phyloP scores from a whole-genome alignment of 2,329 filamentous ascomycete species.

The Chaetothyriales sp. region DNA sequence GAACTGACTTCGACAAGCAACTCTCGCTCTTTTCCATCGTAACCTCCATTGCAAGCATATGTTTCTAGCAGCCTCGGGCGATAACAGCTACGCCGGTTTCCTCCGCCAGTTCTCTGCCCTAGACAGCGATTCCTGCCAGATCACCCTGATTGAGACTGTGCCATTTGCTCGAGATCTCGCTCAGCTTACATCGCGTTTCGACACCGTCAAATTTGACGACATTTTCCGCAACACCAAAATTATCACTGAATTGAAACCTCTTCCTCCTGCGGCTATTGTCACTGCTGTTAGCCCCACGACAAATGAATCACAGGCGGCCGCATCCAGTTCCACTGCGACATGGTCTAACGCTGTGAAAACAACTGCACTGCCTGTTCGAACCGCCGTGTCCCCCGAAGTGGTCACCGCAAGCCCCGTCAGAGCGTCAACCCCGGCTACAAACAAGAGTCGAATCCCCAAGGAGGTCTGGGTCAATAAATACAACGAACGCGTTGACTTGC shows the following conservation, averaged over 20 bases:
- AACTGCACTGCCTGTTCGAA: background rate
- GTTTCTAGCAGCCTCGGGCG: constrained; percentile 27
- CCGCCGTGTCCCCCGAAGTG: background rate
- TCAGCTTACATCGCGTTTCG: constrained; percentile 31
- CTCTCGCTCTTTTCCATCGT: constrained; percentile 13
- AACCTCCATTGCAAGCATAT: constrained; percentile 27
- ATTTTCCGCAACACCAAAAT: constrained; percentile 32
- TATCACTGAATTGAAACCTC: background rate
- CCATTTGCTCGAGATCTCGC: constrained; percentile 39
- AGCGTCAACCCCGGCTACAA: background rate
- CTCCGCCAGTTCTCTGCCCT: constrained; percentile 18
- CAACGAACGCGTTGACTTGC: background rate
- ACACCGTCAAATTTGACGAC: constrained; percentile 32
- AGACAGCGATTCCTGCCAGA: constrained; percentile 18
- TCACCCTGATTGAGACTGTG: constrained; percentile 41
- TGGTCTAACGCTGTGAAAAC: background rate
- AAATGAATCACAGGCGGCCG: background rate
- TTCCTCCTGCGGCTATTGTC: too few relatives aligned
- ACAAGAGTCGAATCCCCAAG: background rate
- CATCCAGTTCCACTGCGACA: background rate
- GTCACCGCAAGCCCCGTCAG: background rate
- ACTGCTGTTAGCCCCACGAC: background rate
- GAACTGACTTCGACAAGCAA: constrained; percentile 4
- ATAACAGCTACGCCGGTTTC: constrained; percentile 29
- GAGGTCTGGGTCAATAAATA: background rate